Conservation (phyloP, 345 rosid species). For the Reutealis trisperma region DNA sequence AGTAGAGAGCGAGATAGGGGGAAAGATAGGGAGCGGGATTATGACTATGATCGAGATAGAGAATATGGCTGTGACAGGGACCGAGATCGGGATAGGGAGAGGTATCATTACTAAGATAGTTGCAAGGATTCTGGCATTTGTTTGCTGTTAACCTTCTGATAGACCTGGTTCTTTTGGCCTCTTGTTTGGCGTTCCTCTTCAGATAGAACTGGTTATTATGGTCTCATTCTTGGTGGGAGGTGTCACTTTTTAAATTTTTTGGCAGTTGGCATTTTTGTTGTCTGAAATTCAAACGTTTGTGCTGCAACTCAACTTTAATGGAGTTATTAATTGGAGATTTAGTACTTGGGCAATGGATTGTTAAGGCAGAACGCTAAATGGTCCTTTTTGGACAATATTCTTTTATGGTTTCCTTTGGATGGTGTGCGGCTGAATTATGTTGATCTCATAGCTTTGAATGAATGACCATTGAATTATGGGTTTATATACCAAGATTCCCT, state of each 20-base stretch:
- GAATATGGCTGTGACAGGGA: conserved; percentile 46
- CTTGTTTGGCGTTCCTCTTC: neutral
- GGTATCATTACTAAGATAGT: conserved; percentile 19
- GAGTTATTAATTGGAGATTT: neutral
- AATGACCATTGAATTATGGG: too few species aligned
- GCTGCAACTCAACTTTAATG: neutral
- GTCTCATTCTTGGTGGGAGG: neutral
- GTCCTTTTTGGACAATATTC: neutral
- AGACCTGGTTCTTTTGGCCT: neutral
- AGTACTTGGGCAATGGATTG: neutral
- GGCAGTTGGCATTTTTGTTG: neutral
- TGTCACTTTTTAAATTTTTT: neutral
- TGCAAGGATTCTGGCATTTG: neutral
- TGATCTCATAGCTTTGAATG: too few species aligned
- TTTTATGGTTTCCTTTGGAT: too few species aligned
- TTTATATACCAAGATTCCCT: too few species aligned
- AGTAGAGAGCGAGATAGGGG: conserved; percentile 70
- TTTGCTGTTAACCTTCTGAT: neutral
- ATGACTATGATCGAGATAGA: conserved; percentile 48
- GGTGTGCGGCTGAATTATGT: too few species aligned
- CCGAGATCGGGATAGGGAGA: conserved; percentile 39
- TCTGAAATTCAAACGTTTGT: neutral
- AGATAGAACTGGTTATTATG: neutral
- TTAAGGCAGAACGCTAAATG: neutral
- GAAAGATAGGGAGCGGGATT: conserved; percentile 49